Evolutionary conservation across 805 yeast species (phyloP).

Genomic region (Nakazawaea sp.): DNA sequence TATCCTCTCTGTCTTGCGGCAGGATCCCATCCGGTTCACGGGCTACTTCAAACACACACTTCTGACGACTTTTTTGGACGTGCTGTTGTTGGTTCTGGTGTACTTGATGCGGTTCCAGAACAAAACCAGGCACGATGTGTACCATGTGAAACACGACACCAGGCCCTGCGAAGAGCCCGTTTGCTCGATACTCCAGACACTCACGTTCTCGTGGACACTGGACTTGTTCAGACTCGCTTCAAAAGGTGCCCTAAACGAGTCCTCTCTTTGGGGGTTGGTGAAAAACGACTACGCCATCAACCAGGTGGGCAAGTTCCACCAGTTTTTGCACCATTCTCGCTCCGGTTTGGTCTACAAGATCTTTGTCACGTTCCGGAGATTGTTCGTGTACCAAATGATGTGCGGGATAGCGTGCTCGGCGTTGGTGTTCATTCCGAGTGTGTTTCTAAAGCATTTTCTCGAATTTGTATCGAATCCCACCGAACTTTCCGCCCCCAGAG

Average conservation of each 20-base stretch:
- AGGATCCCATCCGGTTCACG: no score
- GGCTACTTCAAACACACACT: no score
- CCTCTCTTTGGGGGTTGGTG: constrained; percentile 80
- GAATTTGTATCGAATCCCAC: constrained; percentile 77
- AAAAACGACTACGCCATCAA: constrained; percentile 74
- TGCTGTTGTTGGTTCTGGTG: constrained; percentile 38
- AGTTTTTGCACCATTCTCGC: constrained; percentile 19
- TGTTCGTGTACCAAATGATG: constrained; percentile 57
- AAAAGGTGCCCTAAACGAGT: constrained; percentile 37
- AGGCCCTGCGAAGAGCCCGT: constrained; percentile 73
- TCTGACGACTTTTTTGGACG: constrained; percentile 24
- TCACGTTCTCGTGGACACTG: constrained; percentile 74
- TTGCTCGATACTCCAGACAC: constrained; percentile 50
- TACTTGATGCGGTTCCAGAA: constrained; percentile 62
- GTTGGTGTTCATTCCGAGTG: constrained; percentile 68
- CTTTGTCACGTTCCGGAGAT: constrained; percentile 52
- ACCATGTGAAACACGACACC: constrained; percentile 27
- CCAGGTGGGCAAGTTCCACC: constrained; percentile 58
- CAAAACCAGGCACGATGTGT: constrained; percentile 36
- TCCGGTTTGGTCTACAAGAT: constrained; percentile 46
- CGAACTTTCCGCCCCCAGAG: constrained; percentile 53
- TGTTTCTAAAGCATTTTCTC: constrained; percentile 68
- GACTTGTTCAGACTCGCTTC: constrained; percentile 39
- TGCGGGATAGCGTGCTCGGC: constrained; percentile 68
- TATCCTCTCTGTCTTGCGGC: no score